Evolutionary conservation across 495 filamentous ascomycete species (phyloP).

Genomic region (Talaromyces adpressus): DNA sequence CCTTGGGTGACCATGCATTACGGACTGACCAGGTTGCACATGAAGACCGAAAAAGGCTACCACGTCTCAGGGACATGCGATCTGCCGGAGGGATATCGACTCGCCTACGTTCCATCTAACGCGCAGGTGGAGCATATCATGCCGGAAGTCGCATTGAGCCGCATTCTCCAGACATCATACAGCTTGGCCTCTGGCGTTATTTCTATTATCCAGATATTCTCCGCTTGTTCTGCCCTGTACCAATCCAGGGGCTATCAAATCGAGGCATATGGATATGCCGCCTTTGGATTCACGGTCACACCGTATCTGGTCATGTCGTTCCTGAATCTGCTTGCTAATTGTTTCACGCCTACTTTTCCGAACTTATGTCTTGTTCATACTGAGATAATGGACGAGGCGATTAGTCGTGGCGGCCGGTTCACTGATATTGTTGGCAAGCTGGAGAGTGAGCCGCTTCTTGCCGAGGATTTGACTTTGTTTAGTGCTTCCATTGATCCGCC

Average conservation of each 20-base stretch:
- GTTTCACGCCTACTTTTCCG: constrained; percentile 30
- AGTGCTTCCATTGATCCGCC: neutral
- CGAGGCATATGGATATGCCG: constrained; percentile 31
- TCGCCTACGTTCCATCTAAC: constrained; percentile 13
- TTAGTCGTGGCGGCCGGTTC: constrained; percentile 23
- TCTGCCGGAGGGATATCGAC: constrained; percentile 17
- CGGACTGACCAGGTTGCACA: neutral
- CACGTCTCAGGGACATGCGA: constrained; percentile 12
- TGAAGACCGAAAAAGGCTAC: neutral
- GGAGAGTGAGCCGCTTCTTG: neutral
- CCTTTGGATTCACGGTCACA: constrained; percentile 35
- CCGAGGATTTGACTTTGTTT: neutral
- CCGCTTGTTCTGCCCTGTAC: constrained; percentile 28
- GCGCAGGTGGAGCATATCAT: constrained; percentile 9
- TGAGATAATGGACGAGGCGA: constrained; percentile 36
- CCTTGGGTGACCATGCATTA: neutral
- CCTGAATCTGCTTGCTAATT: constrained; percentile 46
- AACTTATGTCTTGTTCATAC: constrained; percentile 33
- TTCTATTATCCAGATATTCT: constrained; percentile 32
- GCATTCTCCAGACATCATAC: constrained; percentile 16
- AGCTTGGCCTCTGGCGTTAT: constrained; percentile 23
- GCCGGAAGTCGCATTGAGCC: neutral
- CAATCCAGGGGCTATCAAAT: constrained; percentile 29
- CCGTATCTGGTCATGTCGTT: constrained; percentile 64
- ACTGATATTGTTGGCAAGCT: constrained; percentile 24